Base-by-base conservation (phyloP, 2,329 filamentous ascomycete genomes). In the Venturiaceae sp. region DNA sequence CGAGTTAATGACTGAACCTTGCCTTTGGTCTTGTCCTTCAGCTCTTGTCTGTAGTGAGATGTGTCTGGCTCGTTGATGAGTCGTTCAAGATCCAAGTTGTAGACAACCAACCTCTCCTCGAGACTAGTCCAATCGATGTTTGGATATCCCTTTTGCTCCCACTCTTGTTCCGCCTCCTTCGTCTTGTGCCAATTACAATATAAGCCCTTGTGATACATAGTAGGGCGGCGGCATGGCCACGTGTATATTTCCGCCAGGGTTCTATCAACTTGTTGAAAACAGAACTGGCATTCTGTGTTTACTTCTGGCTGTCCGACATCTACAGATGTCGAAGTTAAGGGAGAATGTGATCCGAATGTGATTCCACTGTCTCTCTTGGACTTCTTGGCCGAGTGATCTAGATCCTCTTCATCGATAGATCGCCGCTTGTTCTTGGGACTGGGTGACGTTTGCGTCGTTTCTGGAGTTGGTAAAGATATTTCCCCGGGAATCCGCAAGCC, bases 41-140 rank as follows among this genome's bases (percentile, higher is more conserved):
- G 21, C 13, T 4, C 13, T 50, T 50, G 44, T 26, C 44, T 77
- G 65, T 83, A 94, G 65, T 84, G 77, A 3, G 85, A 89, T 0
- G 69, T 58, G 7, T 68, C 64, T 19, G 74, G 71, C n/a, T 80
- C 81, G 32, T 81, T 74, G 30, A 95, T 74, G 28, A 95, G 76
- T 14, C 69, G 70, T 60, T 80, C 74, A 1, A 95, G 71, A 39
- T 77, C 74, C 0, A 68, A 63, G 60, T 83, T 77, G 67, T 90
- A 81, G 5, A 71, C 66, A 3, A 73, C 67, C 32, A 92, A 80
- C 6, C 89, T 82, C 3, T 67, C 61, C 19, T 83, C 77, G 26
- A 95, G 76, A 0, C 63, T 66, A 1, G 72, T 69, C 89, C 90
- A 95, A 60, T 89, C 73, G 55, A 95, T 86, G 0, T 72, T 68